Base-by-base conservation (phyloP, 192 early-diverging fungal genomes). In the Lunasporangiospora selenospora region DNA sequence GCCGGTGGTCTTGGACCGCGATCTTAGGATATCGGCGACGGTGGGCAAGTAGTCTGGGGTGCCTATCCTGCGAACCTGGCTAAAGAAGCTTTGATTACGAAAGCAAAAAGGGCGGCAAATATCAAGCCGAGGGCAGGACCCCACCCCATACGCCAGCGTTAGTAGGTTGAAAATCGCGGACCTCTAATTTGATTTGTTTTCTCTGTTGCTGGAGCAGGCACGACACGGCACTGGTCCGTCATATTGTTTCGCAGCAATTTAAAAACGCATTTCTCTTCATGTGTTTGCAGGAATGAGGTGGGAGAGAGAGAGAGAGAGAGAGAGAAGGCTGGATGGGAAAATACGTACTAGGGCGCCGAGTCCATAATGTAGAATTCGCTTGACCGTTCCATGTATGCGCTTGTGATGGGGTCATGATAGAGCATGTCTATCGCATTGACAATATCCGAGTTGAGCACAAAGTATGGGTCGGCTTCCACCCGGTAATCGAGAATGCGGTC, bases 1-100 rank as follows among this genome's bases (percentile, higher is more conserved):
- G 61, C 95, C 95, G 16, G 97, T 98, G 3, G 97, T 97, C 80
- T 97, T 98, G 36, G 93, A 92, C 51, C 97, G 90, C n/a, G 97
- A 92, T n/a, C 93, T 80, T 52, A 98, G 83, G 19, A 98, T 93
- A 76, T 98, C 97, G 61, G 93, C 90, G 58, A 94, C 94, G 45
- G 81, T 93, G n/a, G 97, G 97, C 45, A 90, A 73, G 76, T 95
- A 98, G 58, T 94, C 86, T 18, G 87, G 80, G 33, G 84, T 79
- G 23, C 89, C 91, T 31, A 98, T 90, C 52, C 97, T 86, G 46
- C 90, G 88, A 31, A 96, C 88, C 54, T 95, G 82, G 56, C 88
- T 88, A 79, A 99, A 96, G 82, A 97, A 99, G 81, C 91, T 93
- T 50, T 43, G n/a, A n/a, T n/a, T n/a, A n/a, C n/a, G n/a, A n/a